Conservation (phyloP, 2,329 filamentous ascomycete species). For the Exutisphaerella laricina region DNA sequence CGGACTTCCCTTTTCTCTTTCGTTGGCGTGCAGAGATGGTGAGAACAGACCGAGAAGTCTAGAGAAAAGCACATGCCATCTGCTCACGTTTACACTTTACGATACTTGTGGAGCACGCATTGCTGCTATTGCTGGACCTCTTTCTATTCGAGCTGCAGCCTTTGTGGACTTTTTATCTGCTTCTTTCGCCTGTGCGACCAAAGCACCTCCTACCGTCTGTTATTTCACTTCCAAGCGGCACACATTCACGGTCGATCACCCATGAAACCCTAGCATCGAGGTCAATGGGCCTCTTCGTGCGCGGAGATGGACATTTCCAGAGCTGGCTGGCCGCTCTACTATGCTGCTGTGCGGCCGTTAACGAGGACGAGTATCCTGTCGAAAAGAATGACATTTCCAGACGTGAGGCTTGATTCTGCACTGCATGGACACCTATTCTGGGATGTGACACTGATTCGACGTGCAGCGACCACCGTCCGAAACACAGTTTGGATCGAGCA, state of each 20-base stretch:
- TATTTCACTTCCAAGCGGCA: constrained; percentile 3
- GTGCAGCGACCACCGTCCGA: constrained; percentile 11
- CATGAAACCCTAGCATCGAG: constrained; percentile 18
- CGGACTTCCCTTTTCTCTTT: constrained; percentile 1
- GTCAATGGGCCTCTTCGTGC: constrained; percentile 32
- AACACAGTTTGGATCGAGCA: constrained; percentile 22
- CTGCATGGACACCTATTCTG: constrained; percentile 4
- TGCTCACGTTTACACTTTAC: constrained; percentile 7
- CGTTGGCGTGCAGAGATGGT: constrained; percentile 11
- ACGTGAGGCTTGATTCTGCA: constrained; percentile 10
- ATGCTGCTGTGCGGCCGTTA: constrained; percentile 30
- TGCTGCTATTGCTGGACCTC: neutral
- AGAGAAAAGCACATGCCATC: constrained; percentile 12
- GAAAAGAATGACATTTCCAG: constrained; percentile 15
- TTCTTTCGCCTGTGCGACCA: constrained; percentile 10
- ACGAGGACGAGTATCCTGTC: constrained; percentile 26
- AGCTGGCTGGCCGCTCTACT: constrained; percentile 34
- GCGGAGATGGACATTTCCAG: constrained; percentile 27
- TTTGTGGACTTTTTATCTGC: neutral
- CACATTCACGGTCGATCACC: constrained; percentile 12
- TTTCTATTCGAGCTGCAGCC: constrained; percentile 3
- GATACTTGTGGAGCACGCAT: neutral
- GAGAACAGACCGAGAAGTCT: constrained; percentile 3
- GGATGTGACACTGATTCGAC: constrained; percentile 6
- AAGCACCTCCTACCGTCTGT: constrained; percentile 2